Evolutionary conservation across 352 stramenopile genomes (phyloP), one percentile per base, ranked within the genome.

Genomic region (Phytophthora lateralis): DNA sequence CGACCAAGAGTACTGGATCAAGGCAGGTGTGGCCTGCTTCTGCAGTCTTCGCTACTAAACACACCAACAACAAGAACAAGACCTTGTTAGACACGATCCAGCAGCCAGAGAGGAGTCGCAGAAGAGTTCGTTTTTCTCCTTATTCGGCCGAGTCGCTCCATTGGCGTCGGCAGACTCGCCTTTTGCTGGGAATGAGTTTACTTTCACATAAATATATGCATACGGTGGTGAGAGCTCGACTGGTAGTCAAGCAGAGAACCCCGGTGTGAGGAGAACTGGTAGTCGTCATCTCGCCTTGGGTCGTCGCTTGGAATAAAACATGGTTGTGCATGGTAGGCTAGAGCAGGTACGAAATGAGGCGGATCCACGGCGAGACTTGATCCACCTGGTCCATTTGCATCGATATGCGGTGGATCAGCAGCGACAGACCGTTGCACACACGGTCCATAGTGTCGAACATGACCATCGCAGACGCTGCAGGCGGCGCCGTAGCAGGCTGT

Each of bases 1-100:
- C 0, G 95, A 98, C 67, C 89, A 97, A 66, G 89, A 97, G 62
- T 95, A 96, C 60, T 98, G 93, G 90, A 98, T 98, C 64, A 98
- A 98, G 50, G 96, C 91, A 7, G 96, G 96, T 30, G 96, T 99
- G 0, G 96, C 95, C 18, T 93, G 86, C 58, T 99, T 99, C 63
- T 85, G 93, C 52, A 97, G 90, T 24, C 79, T 98, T 35, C 79
- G 91, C 45, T 98, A 98, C 66, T 98, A 62, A 59, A 21, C n/a
- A 46, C 7, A 56, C 12, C 4, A 20, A 21, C 43, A 32, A 45
- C 4, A 7, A 45, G 14, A 35, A 43, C 27, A 43, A 27, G 15
- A 48, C 9, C 21, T 24, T 9, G 7, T 30, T 30, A 30, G 26
- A 11, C 27, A 32, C 27, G 27, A 32, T 32, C 27, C 7, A n/a